Percentiles rank a stretch among this genome's conserved stretches.
Conservation (phyloP, 345 rosid genomes). For the Ceriops zippeliana region DNA sequence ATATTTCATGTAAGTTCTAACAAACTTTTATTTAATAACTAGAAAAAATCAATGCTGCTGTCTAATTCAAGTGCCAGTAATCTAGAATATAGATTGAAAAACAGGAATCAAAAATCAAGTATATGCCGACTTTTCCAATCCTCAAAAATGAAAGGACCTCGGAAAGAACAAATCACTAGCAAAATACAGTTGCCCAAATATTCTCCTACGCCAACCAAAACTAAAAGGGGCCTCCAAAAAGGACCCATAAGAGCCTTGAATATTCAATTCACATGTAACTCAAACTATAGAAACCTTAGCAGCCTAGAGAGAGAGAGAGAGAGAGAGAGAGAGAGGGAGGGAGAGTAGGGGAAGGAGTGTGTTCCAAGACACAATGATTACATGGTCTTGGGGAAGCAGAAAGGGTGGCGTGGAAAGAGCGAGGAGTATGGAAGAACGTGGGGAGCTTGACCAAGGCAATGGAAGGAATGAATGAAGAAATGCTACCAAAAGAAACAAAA, state of each 20-base stretch:
- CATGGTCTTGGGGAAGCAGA: constrained; percentile 64
- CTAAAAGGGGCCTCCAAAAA: too few species aligned
- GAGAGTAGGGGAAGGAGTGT: constrained; percentile 70
- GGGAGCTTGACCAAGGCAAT: constrained; percentile 56
- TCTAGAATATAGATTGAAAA: too few species aligned
- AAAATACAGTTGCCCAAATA: too few species aligned
- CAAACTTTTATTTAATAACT: too few species aligned
- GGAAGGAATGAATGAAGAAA: constrained; percentile 46
- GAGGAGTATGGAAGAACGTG: constrained; percentile 63
- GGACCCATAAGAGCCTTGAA: not conserved
- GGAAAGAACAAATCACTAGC: too few species aligned
- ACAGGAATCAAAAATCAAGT: too few species aligned
- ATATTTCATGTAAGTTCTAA: too few species aligned
- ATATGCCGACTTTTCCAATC: too few species aligned
- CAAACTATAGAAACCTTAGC: constrained; percentile 30
- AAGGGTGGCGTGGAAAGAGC: constrained; percentile 76
- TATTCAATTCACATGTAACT: constrained; percentile 18
- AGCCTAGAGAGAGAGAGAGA: constrained; percentile 26
- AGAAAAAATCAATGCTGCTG: too few species aligned
- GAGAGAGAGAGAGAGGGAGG: constrained; percentile 30
- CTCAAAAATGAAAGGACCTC: too few species aligned
- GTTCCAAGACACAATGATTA: constrained; percentile 96
- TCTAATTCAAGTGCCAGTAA: too few species aligned
- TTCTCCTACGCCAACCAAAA: too few species aligned
- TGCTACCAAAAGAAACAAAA: constrained; percentile 8